Conservation (phyloP, 2,329 filamentous ascomycete genomes). For the Hortaea sp. region DNA sequence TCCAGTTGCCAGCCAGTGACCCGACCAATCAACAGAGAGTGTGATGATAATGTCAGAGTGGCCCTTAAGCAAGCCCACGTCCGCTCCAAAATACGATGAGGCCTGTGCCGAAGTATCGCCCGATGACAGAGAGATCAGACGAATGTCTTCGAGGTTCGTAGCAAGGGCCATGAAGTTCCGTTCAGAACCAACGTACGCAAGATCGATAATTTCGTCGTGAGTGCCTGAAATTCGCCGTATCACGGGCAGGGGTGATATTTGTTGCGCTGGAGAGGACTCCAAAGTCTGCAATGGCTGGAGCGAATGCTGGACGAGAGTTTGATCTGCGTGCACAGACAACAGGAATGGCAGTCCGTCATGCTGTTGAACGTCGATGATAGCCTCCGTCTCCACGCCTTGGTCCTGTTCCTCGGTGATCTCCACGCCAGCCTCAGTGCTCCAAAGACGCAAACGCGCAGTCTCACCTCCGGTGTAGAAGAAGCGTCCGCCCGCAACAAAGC, state of each 20-base stretch:
- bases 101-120: conserved; percentile 11
- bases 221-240: conserved; percentile 83
- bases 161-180: conserved; percentile 77
- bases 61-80: conserved; percentile 74
- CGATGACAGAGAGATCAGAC: conserved; percentile 63
- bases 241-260: conserved; percentile 40
- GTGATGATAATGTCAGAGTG: conserved; percentile 95
- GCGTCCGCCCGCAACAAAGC: conserved; percentile 62
- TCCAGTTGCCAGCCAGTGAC: conserved; percentile 90
- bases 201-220: conserved; percentile 93
- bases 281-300: conserved; percentile 32
- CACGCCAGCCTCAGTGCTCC: conserved; percentile 65
- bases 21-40: conserved; percentile 90
- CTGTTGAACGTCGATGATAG: conserved; percentile 64
- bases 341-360: conserved; percentile 57
- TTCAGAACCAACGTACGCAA: conserved; percentile 75
- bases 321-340: conserved; percentile 77
- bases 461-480: conserved; percentile 78
- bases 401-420: conserved; percentile 72
- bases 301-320: conserved; percentile 71
- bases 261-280: neutral
- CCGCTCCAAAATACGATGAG: conserved; percentile 70
- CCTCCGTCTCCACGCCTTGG: conserved; percentile 47
- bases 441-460: conserved; percentile 72
- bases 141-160: conserved; percentile 88